Conservation (phyloP, 2,329 filamentous ascomycete genomes). For the Penicillium sp. region DNA sequence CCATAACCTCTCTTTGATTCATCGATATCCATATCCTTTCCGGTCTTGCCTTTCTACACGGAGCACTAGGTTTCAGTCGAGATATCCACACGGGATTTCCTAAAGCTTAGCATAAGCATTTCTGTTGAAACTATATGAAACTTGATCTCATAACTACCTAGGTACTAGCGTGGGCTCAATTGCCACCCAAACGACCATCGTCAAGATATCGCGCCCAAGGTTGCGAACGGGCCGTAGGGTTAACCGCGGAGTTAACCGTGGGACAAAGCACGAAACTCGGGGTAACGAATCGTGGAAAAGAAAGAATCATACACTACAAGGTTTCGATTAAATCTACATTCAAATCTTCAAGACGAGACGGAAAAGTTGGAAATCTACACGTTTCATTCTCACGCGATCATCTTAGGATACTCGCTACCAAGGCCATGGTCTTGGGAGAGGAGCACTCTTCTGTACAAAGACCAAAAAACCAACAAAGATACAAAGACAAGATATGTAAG, state of each 20-base stretch:
- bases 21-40: background rate
- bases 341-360: background rate
- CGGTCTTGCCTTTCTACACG: background rate
- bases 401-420: background rate
- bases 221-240: background rate
- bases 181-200: background rate
- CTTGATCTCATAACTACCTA: background rate
- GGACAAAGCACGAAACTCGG: background rate
- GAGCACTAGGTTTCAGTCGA: background rate
- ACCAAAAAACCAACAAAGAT: constrained; percentile 1
- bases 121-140: background rate
- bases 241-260: background rate
- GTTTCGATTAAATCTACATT: background rate
- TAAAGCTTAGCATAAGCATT: background rate
- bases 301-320: too few relatives aligned
- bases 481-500: background rate
- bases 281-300: background rate
- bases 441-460: constrained; percentile 19
- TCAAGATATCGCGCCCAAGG: background rate
- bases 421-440: background rate
- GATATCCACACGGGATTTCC: background rate
- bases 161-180: background rate
- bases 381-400: constrained; percentile 13
- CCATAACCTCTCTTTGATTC: constrained; percentile 1
- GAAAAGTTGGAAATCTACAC: constrained; percentile 12